phyloP scores from a whole-genome alignment of 2,329 filamentous ascomycete species.

The Cladophialophora carrionii region DNA sequence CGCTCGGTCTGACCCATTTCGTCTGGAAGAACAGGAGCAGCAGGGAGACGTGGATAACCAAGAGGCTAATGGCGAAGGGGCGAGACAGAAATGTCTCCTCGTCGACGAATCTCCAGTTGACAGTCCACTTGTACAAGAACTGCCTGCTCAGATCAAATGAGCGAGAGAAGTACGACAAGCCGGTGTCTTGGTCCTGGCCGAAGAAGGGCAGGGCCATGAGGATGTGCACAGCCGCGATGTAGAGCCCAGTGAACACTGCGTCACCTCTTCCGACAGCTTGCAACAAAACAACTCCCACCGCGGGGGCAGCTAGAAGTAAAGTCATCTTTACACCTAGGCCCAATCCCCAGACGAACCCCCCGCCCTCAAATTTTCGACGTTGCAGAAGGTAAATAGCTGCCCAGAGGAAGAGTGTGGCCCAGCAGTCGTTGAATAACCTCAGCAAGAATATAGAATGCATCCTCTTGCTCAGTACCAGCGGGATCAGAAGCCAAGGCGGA shows the following conservation, averaged over 20 bases:
- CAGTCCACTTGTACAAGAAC: constrained; percentile 97
- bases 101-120: constrained; percentile 96
- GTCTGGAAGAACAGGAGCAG: constrained; percentile 67
- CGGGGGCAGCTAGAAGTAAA: constrained; percentile 78
- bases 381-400: constrained; percentile 78
- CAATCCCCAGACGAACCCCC: constrained; percentile 71
- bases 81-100: constrained; percentile 77
- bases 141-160: constrained; percentile 90
- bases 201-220: constrained; percentile 40
- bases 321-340: constrained; percentile 97
- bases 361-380: constrained; percentile 71
- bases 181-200: constrained; percentile 14
- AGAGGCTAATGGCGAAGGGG: constrained; percentile 68
- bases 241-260: constrained; percentile 68
- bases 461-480: constrained; percentile 86
- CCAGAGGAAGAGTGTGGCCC: constrained; percentile 83
- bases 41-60: constrained; percentile 67
- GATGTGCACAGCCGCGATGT: constrained; percentile 80
- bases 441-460: constrained; percentile 92
- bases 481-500: constrained; percentile 82
- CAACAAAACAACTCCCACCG: constrained; percentile 74
- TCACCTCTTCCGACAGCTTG: constrained; percentile 69
- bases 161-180: constrained; percentile 71
- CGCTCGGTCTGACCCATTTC: constrained; percentile 72
- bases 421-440: constrained; percentile 93